Base-by-base conservation (phyloP, 352 stramenopile genomes). In the Globisporangium paddicum region DNA sequence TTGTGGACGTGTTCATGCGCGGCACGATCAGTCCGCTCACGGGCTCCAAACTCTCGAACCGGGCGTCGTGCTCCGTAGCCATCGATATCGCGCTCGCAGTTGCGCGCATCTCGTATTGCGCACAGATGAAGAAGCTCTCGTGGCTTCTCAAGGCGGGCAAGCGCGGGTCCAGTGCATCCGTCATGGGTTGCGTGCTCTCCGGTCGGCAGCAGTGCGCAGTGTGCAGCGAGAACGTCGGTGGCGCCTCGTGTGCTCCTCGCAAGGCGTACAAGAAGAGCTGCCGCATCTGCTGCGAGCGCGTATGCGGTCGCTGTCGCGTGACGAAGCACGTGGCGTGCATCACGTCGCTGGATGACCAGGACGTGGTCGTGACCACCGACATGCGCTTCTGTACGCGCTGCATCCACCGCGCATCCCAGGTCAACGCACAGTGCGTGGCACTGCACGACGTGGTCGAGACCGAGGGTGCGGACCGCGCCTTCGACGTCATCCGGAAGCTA, bases 1-100 rank as follows among this genome's bases (percentile, higher is more conserved):
- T 66, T 30, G 73, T 89, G 11, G 75, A 89, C 38, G 45, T 86
- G 8, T 89, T 77, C 48, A 59, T 58, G 50, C 61, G 52, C 32
- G 63, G 58, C 23, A 34, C 19, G 19, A 34, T 58, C 51, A 58
- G 51, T 26, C 21, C 40, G 41, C 19, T 45, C 18, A 55, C 49
- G n/a, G 45, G 49, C 49, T 55, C 49, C 1, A 38, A 10, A n/a
- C 46, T 55, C 34, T 34, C 55, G n/a, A 62, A 55, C 55, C 18
- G 26, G 18, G 35, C 28, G 14, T 49, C 35, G 21, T 41, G 35
- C 21, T 58, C 52, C 3, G 41, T 30, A 18, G 57, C 57, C 4
- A 26, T 30, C 7, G 48, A 63, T 32, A 41, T 49, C 18, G 45
- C 48, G 26, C 55, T 61, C 28, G 30, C 45, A 2, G 42, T 61